Evolutionary conservation across 2,329 filamentous ascomycete genomes (phyloP).

Genomic region (Ramularia collo-cygni): DNA sequence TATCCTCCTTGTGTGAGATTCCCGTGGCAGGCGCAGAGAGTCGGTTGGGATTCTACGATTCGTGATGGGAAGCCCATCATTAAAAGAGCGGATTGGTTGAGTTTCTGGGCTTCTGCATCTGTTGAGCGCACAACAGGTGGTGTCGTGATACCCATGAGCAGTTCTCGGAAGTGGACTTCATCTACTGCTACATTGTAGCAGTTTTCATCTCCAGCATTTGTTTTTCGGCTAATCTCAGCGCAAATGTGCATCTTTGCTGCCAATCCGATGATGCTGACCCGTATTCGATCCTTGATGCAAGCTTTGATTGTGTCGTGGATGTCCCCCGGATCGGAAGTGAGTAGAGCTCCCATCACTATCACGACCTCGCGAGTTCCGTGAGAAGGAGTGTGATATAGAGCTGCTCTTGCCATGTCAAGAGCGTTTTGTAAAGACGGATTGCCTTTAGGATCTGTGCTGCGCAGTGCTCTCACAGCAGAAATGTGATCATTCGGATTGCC

Average conservation of each 20-base stretch:
- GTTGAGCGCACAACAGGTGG: slow-evolving; percentile 69
- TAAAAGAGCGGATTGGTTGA: slow-evolving; percentile 55
- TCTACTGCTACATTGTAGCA: slow-evolving; percentile 81
- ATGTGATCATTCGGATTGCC: slow-evolving; percentile 89
- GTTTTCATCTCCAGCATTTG: slow-evolving; percentile 70
- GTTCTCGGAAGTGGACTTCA: slow-evolving; percentile 77
- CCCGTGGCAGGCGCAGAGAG: slow-evolving; percentile 87
- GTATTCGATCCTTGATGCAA: slow-evolving; percentile 74
- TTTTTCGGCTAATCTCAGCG: slow-evolving; percentile 77
- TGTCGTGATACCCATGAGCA: slow-evolving; percentile 83
- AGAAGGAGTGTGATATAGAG: slow-evolving; percentile 84
- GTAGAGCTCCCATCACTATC: slow-evolving; percentile 81
- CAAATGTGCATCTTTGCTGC: slow-evolving; percentile 91
- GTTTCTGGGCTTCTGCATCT: slow-evolving; percentile 27
- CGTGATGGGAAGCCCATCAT: slow-evolving; percentile 98
- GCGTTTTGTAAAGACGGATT: slow-evolving; percentile 73
- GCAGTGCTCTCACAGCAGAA: slow-evolving; percentile 58
- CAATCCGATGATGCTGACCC: slow-evolving; percentile 82
- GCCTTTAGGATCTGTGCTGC: slow-evolving; percentile 42
- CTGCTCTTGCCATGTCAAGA: slow-evolving; percentile 86
- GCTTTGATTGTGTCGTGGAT: slow-evolving; percentile 82
- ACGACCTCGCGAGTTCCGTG: slow-evolving; percentile 92
- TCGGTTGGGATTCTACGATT: slow-evolving; percentile 63
- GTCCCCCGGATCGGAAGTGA: slow-evolving; percentile 88
- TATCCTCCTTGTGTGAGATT: slow-evolving; percentile 78